Evolutionary conservation across 108 stramenopile species (phyloP), one percentile per base, ranked within the genome.

Genomic region (Craspedostauros australis): DNA sequence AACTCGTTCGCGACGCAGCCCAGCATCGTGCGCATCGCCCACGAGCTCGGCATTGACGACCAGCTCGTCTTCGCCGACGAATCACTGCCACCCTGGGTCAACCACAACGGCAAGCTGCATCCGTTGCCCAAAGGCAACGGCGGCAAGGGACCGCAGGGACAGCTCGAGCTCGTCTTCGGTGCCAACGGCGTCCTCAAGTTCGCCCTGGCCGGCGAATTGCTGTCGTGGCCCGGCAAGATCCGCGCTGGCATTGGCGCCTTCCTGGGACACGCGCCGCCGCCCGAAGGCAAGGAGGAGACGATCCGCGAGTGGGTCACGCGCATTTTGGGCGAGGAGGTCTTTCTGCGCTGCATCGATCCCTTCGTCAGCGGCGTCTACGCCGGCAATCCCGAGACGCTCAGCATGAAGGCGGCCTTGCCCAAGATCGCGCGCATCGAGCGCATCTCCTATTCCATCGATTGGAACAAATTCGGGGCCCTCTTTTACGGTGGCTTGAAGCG

Each of bases 291-390:
- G 39, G 96, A 98, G 64, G 97, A 98, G 64, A 86, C 88, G 6
- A 90, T 98, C 30, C 76, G 82, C 25, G 96, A 97, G 30, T 98
- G 84, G 72, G 91, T 96, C 5, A 92, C 91, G 12, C 68, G 97
- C 22, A 83, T 76, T 29, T 70, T 96, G 7, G 97, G 97, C 39
- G 78, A 78, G 34, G 95, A 98, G 65, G 85, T 84, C 19, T 96
- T 95, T 67, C 55, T 76, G 39, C 60, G 91, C 23, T 64, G 84
- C 38, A 95, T 98, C 52, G 97, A 98, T 48, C 97, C 97, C 24
- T 96, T 98, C 57, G 94, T 98, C 16, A 81, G 77, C 16, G 97
- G 97, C 8, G 94, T 98, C 2, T 98, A 98, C 62, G 95, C 95
- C 36, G 97, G 97, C 7, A 87, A 98, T 76, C 97, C 97, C 4